These are phyloP conservation scores for Thymus quinquecostatus DNA, from an alignment of 257 asterid genomes.

Conservation along the genomic window DNA sequence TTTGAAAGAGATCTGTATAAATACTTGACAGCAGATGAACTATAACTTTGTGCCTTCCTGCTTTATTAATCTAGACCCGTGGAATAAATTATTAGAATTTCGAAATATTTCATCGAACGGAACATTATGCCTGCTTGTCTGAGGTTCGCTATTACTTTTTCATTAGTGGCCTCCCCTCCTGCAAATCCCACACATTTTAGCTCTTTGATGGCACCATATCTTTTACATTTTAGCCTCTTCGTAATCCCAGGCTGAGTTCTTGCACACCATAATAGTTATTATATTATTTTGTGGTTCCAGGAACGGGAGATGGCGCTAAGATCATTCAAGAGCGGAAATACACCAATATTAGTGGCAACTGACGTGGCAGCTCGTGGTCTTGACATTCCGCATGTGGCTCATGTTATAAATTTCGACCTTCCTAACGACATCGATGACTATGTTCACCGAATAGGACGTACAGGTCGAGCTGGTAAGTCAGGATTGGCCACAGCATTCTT, in stretches of 20 bases:
- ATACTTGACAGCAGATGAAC: no score
- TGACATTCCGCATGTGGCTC: conserved; percentile 84
- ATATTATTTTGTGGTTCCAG: conserved; percentile 42
- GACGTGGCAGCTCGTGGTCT: conserved; percentile 97
- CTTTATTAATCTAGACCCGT: no score
- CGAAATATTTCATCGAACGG: no score
- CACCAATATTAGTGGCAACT: conserved; percentile 90
- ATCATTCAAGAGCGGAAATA: conserved; percentile 79
- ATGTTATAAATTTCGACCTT: conserved; percentile 82
- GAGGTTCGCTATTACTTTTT: background rate
- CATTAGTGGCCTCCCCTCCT: background rate
- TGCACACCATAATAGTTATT: background rate
- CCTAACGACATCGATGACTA: conserved; percentile 88
- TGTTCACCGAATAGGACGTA: conserved; percentile 88
- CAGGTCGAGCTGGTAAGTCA: conserved; percentile 89
- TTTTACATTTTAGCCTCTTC: background rate
- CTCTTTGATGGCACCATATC: background rate
- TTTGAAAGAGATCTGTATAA: no score
- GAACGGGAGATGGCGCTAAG: conserved; percentile 81
- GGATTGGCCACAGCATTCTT: conserved; percentile 92
- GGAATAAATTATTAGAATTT: no score
- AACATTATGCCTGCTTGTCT: background rate
- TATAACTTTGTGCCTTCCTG: no score
- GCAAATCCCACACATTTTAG: background rate
- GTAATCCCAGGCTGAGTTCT: background rate